Percentiles rank a stretch among this genome's conserved stretches.
Conservation (phyloP, 192 early-diverging fungal species). For the Obelidium mucronatum region DNA sequence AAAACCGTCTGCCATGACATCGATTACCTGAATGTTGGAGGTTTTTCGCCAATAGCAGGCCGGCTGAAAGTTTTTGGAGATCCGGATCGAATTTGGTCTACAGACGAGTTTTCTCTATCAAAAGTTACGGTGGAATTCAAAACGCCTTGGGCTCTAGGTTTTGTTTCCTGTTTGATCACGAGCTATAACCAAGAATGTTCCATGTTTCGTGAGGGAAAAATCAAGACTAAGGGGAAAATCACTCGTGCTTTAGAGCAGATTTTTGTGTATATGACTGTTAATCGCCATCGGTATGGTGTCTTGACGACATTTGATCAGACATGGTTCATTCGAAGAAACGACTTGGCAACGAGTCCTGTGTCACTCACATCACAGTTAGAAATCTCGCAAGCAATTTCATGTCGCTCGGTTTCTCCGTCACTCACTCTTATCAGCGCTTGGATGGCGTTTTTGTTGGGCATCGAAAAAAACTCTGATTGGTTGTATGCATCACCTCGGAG, state of each 20-base stretch:
- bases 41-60: background rate
- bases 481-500: slow-evolving; percentile 1
- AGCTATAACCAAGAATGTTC: background rate
- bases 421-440: background rate
- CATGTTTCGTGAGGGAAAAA: background rate
- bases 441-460: background rate
- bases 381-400: background rate
- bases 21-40: background rate
- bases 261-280: slow-evolving; percentile 4
- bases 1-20: slow-evolving; percentile 8
- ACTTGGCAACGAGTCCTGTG: background rate
- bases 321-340: slow-evolving; percentile 1
- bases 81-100: slow-evolving; percentile 4
- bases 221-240: background rate
- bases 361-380: background rate
- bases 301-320: slow-evolving; percentile 15
- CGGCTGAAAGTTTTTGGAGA: background rate
- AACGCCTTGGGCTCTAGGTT: slow-evolving; percentile 1
- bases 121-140: slow-evolving; percentile 18
- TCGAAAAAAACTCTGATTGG: background rate
- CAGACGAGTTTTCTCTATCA: background rate
- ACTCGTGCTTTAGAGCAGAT: slow-evolving; percentile 11
- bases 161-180: slow-evolving; percentile 12
- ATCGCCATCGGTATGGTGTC: slow-evolving; percentile 17
- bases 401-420: background rate